phyloP scores from a whole-genome alignment of 2,329 filamentous ascomycete species.

The Zopfia rhizophila region DNA sequence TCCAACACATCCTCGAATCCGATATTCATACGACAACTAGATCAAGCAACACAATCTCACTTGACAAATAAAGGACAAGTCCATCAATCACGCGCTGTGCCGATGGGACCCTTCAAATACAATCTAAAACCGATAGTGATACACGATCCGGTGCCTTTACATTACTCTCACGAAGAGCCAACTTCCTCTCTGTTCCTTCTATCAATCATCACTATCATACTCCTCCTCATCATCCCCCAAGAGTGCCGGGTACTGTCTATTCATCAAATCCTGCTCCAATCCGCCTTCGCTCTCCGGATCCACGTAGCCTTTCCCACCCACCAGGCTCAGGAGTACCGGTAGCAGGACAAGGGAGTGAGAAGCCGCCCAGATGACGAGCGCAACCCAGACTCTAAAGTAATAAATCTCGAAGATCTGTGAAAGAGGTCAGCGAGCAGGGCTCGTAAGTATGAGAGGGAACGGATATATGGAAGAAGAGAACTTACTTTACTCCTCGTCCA shows the following conservation, averaged over 20 bases:
- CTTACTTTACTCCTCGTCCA: conserved; percentile 85
- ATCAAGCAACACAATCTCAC: no score
- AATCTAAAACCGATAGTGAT: no score
- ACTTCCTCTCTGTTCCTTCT: not conserved
- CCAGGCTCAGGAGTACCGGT: conserved; percentile 85
- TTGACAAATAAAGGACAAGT: no score
- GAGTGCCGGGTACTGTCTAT: conserved; percentile 79
- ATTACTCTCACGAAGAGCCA: no score
- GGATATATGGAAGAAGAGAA: conserved; percentile 1
- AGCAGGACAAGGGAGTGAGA: conserved; percentile 90
- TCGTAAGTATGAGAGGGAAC: not conserved
- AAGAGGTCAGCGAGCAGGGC: not conserved
- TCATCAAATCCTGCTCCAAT: conserved; percentile 87
- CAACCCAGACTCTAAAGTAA: conserved; percentile 97
- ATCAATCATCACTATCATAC: conserved; percentile 63
- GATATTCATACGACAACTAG: no score
- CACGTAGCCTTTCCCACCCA: conserved; percentile 85
- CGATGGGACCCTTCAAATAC: no score
- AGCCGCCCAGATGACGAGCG: conserved; percentile 88
- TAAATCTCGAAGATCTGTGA: conserved; percentile 95
- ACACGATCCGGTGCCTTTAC: no score
- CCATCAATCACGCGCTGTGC: no score
- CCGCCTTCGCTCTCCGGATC: conserved; percentile 89
- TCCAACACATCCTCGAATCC: no score
- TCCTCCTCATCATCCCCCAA: conserved; percentile 74